Conservation (phyloP, 768 basidiomycete species). For the Crassisporium funariophilum region DNA sequence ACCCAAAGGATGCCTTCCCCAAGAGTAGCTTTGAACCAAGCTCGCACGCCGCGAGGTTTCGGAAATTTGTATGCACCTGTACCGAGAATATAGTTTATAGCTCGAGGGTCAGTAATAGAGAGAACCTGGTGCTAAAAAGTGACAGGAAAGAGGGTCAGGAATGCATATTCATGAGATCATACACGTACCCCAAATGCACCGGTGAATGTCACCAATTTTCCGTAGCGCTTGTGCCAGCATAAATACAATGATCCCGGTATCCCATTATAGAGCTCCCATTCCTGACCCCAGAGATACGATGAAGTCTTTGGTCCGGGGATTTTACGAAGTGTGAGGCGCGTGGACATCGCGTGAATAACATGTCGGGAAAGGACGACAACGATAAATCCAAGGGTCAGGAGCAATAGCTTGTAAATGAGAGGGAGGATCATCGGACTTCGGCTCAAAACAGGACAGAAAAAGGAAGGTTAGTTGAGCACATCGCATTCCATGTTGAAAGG, state of each 20-base stretch:
- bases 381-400: slow-evolving; percentile 29
- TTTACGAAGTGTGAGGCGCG: slow-evolving; percentile 37
- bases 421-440: slow-evolving; percentile 32
- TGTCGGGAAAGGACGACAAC: slow-evolving; percentile 34
- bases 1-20: slow-evolving; percentile 69
- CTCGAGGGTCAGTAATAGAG: slow-evolving; percentile 55
- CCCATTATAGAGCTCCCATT: slow-evolving; percentile 55
- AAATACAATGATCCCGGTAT: slow-evolving; percentile 54
- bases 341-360: slow-evolving; percentile 34
- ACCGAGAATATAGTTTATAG: slow-evolving; percentile 56
- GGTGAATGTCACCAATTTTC: slow-evolving; percentile 55
- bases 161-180: slow-evolving; percentile 1
- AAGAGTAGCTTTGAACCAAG: slow-evolving; percentile 62
- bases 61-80: slow-evolving; percentile 61
- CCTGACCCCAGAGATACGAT: slow-evolving; percentile 64
- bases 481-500: no score
- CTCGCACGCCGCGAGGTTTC: slow-evolving; percentile 62
- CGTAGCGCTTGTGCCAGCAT: slow-evolving; percentile 55
- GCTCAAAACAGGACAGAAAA: no score
- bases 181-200: slow-evolving; percentile 57
- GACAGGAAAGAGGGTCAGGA: slow-evolving; percentile 7
- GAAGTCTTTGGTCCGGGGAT: slow-evolving; percentile 53
- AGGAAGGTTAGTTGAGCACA: no score
- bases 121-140: slow-evolving; percentile 52
- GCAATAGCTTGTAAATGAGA: slow-evolving; percentile 26